Evolutionary conservation across 1,284 basidiomycete species (phyloP), one percentile per base, ranked within the genome.

Genomic region (Pseudozyma hubeiensis): DNA sequence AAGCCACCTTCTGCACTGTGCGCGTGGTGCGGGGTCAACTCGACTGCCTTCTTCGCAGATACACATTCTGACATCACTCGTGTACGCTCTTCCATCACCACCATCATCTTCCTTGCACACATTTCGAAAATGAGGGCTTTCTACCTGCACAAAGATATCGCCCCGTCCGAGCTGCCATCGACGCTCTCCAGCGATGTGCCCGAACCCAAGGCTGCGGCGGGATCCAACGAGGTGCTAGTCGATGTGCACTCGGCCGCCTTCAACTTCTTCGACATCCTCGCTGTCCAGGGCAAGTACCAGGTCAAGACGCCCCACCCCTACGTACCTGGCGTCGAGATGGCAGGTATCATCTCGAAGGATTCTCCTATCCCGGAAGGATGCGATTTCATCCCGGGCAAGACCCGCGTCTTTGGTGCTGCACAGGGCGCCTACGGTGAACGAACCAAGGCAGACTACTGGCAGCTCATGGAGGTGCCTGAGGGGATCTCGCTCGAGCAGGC

Each of bases 331-430:
- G 72, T 77, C n/a, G 82, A 99, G 85, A 92, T 97, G 80, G 89
- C 94, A 2, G 96, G 96, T 0, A 88, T 87, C 60, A 90, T 98
- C 74, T 87, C 92, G 6, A 73, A 84, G 11, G 85, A 89, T 77
- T 93, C 92, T 17, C 92, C 91, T 13, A 91, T 97, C 34, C 96
- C 95, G 1, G 84, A 88, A 31, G 92, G 90, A 4, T 97, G 93
- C 82, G 88, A 89, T 0, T 93, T 91, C 83, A 89, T 90, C 79
- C 89, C 88, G 1, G 95, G 96, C 16, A 78, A 87, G 91, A 97
- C 84, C n/a, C 87, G 93, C 55, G 92, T 99, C 0, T 96, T 97
- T 81, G 96, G 96, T 6, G 89, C 89, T n/a, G 88, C 87, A 0
- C 90, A 92, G 81, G 96, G 93, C 7, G 87, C 91, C 13, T 93